These are phyloP conservation scores for Leavenworthia alabamica DNA, from an alignment of 345 rosid species.

Conservation along the genomic window DNA sequence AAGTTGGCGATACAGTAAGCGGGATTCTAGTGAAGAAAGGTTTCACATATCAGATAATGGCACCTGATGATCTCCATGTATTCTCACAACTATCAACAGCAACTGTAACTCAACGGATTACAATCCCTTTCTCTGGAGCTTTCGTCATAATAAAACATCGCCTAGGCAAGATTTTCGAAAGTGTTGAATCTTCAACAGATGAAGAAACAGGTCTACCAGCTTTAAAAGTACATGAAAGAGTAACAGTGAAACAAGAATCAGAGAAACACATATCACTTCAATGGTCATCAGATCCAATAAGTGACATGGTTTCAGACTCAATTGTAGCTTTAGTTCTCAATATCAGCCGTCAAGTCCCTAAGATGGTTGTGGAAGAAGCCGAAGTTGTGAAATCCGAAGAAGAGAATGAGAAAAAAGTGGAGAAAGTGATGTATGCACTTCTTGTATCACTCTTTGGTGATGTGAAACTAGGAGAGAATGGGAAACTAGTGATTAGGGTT, in stretches of 20 bases:
- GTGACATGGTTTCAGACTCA: constrained; percentile 94
- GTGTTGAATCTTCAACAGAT: constrained; percentile 64
- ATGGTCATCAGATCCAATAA: constrained; percentile 80
- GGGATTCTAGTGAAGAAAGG: constrained; percentile 89
- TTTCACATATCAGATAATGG: constrained; percentile 94
- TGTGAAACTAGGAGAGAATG: constrained; percentile 73
- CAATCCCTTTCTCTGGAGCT: constrained; percentile 69
- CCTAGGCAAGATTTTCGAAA: constrained; percentile 78
- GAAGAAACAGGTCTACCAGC: constrained; percentile 66
- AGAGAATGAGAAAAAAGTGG: constrained; percentile 64
- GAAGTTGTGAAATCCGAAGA: constrained; percentile 53
- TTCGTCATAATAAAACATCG: constrained; percentile 75
- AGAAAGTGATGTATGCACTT: constrained; percentile 70
- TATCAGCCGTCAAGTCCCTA: constrained; percentile 70
- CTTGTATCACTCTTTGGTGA: constrained; percentile 89
- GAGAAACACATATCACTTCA: constrained; percentile 79
- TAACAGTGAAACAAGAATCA: constrained; percentile 73
- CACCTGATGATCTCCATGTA: constrained; percentile 88
- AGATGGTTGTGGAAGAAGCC: constrained; percentile 54
- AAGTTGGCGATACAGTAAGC: constrained; percentile 66
- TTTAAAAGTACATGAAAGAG: constrained; percentile 60
- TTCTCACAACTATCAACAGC: constrained; percentile 94
- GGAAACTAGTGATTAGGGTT: constrained; percentile 59
- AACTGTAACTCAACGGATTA: constrained; percentile 69
- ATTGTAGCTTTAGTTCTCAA: constrained; percentile 75